Conservation (phyloP, 1,284 basidiomycete species). For the Ganoderma lucidum region DNA sequence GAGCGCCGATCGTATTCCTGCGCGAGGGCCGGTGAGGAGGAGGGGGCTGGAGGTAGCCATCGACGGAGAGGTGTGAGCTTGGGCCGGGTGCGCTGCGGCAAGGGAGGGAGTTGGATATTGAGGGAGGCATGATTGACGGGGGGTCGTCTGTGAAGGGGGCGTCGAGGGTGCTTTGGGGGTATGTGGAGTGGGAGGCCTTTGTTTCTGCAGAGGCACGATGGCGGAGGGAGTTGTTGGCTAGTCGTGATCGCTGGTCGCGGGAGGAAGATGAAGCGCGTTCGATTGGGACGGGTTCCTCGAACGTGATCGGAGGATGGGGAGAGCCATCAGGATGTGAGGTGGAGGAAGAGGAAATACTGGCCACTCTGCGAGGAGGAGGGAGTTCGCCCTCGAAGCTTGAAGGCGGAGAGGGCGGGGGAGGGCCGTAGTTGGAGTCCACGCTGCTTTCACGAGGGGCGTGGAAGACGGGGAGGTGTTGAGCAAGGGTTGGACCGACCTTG, state of each 20-base stretch:
- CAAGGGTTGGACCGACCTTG: constrained; percentile 48
- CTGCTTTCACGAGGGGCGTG: constrained; percentile 30
- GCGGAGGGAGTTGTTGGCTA: constrained; percentile 25
- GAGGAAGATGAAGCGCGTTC: constrained; percentile 40
- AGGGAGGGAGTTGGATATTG: constrained; percentile 25
- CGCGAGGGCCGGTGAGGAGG: constrained; percentile 53
- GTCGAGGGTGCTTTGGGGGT: constrained; percentile 29
- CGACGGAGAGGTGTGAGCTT: constrained; percentile 47
- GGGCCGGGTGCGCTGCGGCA: constrained; percentile 16
- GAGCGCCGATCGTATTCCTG: constrained; percentile 58
- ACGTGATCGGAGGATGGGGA: constrained; percentile 36
- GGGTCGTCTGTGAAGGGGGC: constrained; percentile 35
- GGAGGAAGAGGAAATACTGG: constrained; percentile 14
- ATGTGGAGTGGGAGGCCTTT: constrained; percentile 41
- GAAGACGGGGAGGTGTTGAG: constrained; percentile 43
- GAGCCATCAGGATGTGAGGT: constrained; percentile 31
- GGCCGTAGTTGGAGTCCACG: constrained; percentile 50
- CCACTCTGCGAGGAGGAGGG: constrained; percentile 19
- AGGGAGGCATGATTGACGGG: constrained; percentile 14
- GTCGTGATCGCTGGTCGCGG: constrained; percentile 32
- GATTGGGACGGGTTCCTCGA: constrained; percentile 45
- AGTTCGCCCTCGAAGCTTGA: constrained; percentile 58
- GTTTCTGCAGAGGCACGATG: constrained; percentile 59
- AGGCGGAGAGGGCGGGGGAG: constrained; percentile 73
- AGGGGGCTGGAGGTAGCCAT: constrained; percentile 62